These are phyloP conservation scores for Cercospora zeae-maydis DNA, from an alignment of 2,329 filamentous ascomycete species.

Conservation along the genomic window DNA sequence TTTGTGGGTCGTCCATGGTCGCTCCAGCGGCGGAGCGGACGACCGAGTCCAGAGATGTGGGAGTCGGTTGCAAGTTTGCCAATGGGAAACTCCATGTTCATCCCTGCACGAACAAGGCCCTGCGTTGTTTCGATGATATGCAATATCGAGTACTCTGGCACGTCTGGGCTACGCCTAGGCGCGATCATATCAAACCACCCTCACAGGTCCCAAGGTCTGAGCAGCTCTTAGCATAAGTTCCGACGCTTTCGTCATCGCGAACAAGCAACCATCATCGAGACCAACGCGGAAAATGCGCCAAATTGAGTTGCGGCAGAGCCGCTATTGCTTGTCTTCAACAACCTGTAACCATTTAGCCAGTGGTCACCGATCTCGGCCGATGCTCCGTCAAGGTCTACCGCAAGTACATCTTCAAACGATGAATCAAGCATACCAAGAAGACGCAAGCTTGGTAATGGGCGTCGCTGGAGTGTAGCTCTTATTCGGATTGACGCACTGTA, in stretches of 20 bases:
- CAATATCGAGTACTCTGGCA: not conserved
- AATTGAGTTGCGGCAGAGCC: conserved; percentile 1
- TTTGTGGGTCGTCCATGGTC: not conserved
- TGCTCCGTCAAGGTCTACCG: not conserved
- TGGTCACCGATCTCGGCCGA: not conserved
- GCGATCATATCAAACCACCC: not conserved
- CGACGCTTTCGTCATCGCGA: not conserved
- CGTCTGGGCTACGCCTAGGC: not conserved
- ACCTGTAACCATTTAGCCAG: not conserved
- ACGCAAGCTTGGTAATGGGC: not conserved
- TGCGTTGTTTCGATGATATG: too few species aligned
- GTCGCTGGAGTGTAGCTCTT: not conserved
- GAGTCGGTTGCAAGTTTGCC: not conserved
- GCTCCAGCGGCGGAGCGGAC: not conserved
- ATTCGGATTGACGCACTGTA: not conserved
- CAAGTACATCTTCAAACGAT: not conserved
- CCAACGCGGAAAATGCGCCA: not conserved
- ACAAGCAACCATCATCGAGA: not conserved
- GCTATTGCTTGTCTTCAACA: not conserved
- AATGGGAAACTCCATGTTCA: not conserved
- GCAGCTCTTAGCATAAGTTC: not conserved
- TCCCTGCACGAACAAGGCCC: not conserved
- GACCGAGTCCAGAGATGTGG: not conserved
- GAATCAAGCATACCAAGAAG: conserved; percentile 3
- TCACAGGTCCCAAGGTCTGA: not conserved